Evolutionary conservation across 192 early-diverging fungal species (phyloP).

Genomic region (Piromyces finnis): DNA sequence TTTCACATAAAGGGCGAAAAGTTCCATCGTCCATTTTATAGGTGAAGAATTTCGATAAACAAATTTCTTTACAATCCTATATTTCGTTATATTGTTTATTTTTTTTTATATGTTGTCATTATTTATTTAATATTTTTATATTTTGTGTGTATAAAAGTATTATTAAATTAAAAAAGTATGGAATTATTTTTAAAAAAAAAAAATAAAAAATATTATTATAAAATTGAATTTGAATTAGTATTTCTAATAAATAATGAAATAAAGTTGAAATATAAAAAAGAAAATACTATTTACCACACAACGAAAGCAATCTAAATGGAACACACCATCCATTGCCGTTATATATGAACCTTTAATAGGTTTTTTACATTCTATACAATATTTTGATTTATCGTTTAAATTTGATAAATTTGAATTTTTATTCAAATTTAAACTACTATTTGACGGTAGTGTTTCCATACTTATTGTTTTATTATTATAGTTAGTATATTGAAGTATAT

Average conservation of each 20-base stretch:
- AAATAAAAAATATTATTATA: no score
- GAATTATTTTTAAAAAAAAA: no score
- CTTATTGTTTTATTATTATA: no score
- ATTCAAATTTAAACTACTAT: background rate
- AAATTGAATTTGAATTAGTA: no score
- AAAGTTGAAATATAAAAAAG: no score
- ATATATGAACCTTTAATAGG: slow-evolving; percentile 78
- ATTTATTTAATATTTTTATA: no score
- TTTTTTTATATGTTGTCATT: no score
- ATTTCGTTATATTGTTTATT: background rate
- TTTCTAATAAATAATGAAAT: no score
- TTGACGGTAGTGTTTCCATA: background rate
- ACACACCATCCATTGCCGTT: slow-evolving; percentile 60
- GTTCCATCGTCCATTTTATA: slow-evolving; percentile 30
- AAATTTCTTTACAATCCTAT: slow-evolving; percentile 59
- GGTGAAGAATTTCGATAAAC: slow-evolving; percentile 74
- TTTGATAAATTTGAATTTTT: background rate
- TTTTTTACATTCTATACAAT: slow-evolving; percentile 50
- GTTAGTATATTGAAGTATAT: no score
- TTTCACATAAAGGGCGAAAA: slow-evolving; percentile 57
- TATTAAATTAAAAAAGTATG: no score
- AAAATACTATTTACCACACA: slow-evolving; percentile 60
- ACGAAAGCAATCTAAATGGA: slow-evolving; percentile 88
- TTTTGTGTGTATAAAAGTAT: no score
- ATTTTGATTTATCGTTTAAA: slow-evolving; percentile 3